These are phyloP conservation scores for Litchi chinensis DNA, from an alignment of 345 rosid species.

Conservation along the genomic window DNA sequence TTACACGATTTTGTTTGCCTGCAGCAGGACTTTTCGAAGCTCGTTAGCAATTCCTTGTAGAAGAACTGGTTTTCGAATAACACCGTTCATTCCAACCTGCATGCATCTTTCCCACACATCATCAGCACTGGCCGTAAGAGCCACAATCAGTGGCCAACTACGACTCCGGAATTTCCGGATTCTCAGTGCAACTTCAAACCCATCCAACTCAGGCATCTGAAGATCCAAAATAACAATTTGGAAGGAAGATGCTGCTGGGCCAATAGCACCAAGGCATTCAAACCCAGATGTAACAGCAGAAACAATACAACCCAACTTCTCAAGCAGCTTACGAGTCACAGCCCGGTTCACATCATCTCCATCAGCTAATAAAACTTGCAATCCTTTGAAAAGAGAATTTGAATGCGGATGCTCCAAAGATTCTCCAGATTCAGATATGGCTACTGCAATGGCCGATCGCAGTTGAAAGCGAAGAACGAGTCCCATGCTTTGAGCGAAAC, in stretches of 20 bases:
- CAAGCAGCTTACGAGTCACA: constrained; percentile 76
- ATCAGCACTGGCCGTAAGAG: constrained; percentile 56
- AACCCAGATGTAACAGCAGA: constrained; percentile 68
- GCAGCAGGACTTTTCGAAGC: constrained; percentile 66
- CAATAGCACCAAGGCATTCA: constrained; percentile 66
- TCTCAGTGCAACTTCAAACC: constrained; percentile 78
- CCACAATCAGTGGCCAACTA: constrained; percentile 72
- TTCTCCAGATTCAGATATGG: constrained; percentile 49
- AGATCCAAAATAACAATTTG: constrained; percentile 79
- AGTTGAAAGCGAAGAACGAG: constrained; percentile 70
- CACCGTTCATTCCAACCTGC: constrained; percentile 78
- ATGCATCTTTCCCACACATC: constrained; percentile 64
- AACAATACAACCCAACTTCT: constrained; percentile 84
- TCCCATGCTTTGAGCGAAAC: constrained; percentile 71
- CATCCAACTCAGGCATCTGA: constrained; percentile 76
- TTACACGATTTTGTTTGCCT: constrained; percentile 46
- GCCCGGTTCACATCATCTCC: constrained; percentile 71
- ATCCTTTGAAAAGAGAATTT: constrained; percentile 60
- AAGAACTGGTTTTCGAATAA: constrained; percentile 72
- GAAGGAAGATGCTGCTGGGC: constrained; percentile 51
- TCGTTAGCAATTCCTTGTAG: constrained; percentile 68
- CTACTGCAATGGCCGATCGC: constrained; percentile 43
- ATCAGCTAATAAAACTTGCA: constrained; percentile 77
- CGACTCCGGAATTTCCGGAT: constrained; percentile 63
- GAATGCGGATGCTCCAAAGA: constrained; percentile 58